Evolutionary conservation across 2,329 filamentous ascomycete species (phyloP).

Genomic region (Knufia petricola): DNA sequence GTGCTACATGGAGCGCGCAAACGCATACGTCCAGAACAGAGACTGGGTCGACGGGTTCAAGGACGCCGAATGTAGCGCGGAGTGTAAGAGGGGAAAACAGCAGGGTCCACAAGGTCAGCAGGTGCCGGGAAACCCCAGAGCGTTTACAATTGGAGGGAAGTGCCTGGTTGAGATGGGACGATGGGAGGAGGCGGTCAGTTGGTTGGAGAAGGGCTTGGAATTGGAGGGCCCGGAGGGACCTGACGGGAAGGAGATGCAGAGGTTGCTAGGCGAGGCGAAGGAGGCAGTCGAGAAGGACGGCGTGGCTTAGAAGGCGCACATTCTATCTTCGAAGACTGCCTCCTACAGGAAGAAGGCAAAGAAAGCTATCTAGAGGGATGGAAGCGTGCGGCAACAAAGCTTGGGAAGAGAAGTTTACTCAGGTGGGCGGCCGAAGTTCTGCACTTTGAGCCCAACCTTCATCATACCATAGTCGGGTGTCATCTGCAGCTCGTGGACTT

Average conservation of each 20-base stretch:
- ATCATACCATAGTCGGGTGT: no score
- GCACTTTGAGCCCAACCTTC: no score
- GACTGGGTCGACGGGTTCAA: conserved; percentile 78
- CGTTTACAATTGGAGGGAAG: conserved; percentile 80
- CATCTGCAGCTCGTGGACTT: no score
- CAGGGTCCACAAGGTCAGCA: conserved; percentile 21
- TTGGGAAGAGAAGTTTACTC: no score
- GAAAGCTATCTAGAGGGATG: background rate
- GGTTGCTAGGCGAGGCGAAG: conserved; percentile 51
- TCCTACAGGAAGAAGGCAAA: background rate
- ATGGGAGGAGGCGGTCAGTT: conserved; percentile 69
- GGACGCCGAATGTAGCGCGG: conserved; percentile 80
- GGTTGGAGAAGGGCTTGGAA: conserved; percentile 68
- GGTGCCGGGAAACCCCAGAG: conserved; percentile 73
- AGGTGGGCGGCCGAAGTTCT: no score
- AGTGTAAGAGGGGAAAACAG: conserved; percentile 51
- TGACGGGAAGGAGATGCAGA: conserved; percentile 46
- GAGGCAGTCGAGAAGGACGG: conserved; percentile 1
- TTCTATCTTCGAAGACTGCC: background rate
- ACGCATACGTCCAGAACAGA: conserved; percentile 75
- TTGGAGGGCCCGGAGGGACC: conserved; percentile 57
- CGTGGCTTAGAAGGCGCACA: conserved; percentile 47
- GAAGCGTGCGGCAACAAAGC: background rate
- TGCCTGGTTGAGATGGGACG: conserved; percentile 87
- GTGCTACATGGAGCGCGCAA: conserved; percentile 77